Conservation (phyloP, 208 protist genomes). For the Endotrypanum monterogeii region DNA sequence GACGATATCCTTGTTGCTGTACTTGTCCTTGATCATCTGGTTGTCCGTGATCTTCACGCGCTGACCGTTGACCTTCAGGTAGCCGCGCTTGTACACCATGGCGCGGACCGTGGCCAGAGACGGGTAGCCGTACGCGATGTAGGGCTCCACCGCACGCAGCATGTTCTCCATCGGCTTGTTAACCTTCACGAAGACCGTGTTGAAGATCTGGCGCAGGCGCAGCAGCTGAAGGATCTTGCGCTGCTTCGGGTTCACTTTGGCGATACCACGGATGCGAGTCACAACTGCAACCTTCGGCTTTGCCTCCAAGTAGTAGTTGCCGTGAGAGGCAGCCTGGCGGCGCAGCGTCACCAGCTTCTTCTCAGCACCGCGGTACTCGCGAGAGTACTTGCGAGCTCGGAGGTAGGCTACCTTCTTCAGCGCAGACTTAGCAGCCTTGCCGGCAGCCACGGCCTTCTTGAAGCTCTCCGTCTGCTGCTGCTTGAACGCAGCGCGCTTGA, state of each 20-base stretch:
- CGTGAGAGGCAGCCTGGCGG: conserved; percentile 89
- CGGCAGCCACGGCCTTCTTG: conserved; percentile 80
- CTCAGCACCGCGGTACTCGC: conserved; percentile 95
- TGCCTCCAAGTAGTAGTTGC: conserved; percentile 97
- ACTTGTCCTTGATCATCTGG: conserved; percentile 95
- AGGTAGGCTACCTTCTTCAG: conserved; percentile 78
- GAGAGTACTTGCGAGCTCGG: conserved; percentile 93
- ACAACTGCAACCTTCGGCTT: conserved; percentile 99
- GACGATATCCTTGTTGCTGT: conserved; percentile 95
- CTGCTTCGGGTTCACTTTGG: conserved; percentile 96
- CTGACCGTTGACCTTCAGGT: conserved; percentile 97
- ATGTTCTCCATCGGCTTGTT: conserved; percentile 99
- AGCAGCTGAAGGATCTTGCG: conserved; percentile 99
- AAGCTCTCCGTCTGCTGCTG: conserved; percentile 90
- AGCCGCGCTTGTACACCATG: conserved; percentile 99
- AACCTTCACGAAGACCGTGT: conserved; percentile 98
- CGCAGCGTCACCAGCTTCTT: conserved; percentile 82
- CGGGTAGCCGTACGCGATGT: conserved; percentile 99
- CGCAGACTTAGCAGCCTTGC: conserved; percentile 65
- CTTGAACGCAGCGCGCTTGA: conserved; percentile 92
- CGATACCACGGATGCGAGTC: conserved; percentile 99
- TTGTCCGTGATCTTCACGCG: conserved; percentile 97
- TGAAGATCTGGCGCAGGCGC: conserved; percentile 99
- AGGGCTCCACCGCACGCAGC: conserved; percentile 98
- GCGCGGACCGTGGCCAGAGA: conserved; percentile 96